These are phyloP conservation scores for Penicillium arizonense DNA, from an alignment of 495 filamentous ascomycete species.

Conservation along the genomic window DNA sequence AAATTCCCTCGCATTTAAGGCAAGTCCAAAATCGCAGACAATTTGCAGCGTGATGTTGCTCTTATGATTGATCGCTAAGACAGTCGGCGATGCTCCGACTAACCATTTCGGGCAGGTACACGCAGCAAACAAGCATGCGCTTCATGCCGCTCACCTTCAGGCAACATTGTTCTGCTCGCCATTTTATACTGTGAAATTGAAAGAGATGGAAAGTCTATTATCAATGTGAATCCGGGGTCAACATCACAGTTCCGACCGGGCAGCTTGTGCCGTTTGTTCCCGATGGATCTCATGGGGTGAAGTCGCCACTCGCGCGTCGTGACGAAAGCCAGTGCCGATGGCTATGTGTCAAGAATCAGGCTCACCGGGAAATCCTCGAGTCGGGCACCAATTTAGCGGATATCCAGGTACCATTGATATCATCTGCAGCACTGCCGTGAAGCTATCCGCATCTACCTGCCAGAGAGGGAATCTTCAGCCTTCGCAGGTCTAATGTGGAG, in stretches of 20 bases:
- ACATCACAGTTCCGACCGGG: too few relatives aligned
- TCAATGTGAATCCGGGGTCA: background rate
- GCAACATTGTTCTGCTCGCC: background rate
- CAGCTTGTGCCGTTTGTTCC: background rate
- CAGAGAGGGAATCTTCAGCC: slow-evolving; percentile 16
- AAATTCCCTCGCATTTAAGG: slow-evolving; percentile 19
- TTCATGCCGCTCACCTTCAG: background rate
- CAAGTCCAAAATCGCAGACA: background rate
- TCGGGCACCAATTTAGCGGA: background rate
- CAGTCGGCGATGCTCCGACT: background rate
- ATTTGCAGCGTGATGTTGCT: background rate
- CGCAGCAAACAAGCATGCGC: slow-evolving; percentile 13
- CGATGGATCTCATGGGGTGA: background rate
- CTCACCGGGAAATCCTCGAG: background rate
- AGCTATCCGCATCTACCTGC: slow-evolving; percentile 20
- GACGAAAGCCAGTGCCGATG: background rate
- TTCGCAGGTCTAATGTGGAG: slow-evolving; percentile 9
- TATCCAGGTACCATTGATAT: slow-evolving; percentile 10
- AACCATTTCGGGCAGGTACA: slow-evolving; percentile 25
- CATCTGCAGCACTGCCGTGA: slow-evolving; percentile 1
- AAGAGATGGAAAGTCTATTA: background rate
- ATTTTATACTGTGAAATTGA: background rate
- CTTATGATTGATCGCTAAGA: background rate
- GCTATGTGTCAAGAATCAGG: background rate
- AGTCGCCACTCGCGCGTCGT: background rate